Evolutionary conservation across 2,329 filamentous ascomycete species (phyloP).

Genomic region (Phoma sp.): DNA sequence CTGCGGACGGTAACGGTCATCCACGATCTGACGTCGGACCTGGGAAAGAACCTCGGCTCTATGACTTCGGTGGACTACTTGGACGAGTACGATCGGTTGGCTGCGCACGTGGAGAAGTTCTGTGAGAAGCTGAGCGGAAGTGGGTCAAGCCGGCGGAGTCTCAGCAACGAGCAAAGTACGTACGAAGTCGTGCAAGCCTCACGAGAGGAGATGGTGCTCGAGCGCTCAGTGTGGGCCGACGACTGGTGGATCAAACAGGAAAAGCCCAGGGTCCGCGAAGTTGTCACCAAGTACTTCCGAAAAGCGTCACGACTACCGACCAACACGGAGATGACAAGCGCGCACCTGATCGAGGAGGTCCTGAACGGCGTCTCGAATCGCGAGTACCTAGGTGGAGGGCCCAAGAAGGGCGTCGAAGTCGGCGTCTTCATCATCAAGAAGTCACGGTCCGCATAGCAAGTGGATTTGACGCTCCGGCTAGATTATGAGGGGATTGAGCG

Average conservation of each 20-base stretch:
- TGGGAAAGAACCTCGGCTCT: constrained; percentile 61
- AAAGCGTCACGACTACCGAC: constrained; percentile 52
- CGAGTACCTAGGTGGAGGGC: constrained; percentile 53
- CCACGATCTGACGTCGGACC: constrained; percentile 63
- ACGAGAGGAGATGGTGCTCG: constrained; percentile 58
- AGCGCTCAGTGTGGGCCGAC: constrained; percentile 61
- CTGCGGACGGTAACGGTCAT: constrained; percentile 65
- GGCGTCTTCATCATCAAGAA: constrained; percentile 56
- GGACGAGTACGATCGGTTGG: constrained; percentile 61
- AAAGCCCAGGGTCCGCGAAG: constrained; percentile 63
- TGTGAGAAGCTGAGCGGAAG: constrained; percentile 40
- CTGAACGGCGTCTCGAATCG: constrained; percentile 63
- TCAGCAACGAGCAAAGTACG: constrained; percentile 39
- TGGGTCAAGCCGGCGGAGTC: constrained; percentile 35
- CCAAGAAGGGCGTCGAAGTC: constrained; percentile 55
- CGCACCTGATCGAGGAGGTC: constrained; percentile 65
- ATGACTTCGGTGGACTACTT: constrained; percentile 62
- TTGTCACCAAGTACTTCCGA: constrained; percentile 54
- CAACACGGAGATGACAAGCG: constrained; percentile 57
- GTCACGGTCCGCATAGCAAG: constrained; percentile 16
- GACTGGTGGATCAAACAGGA: constrained; percentile 72
- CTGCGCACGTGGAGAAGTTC: constrained; percentile 39
- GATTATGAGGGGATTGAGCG: not conserved
- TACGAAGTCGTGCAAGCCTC: constrained; percentile 59
- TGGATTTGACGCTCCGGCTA: constrained; percentile 1